These are phyloP conservation scores for Colletotrichum sojae DNA, from an alignment of 2,329 filamentous ascomycete genomes.

Conservation along the genomic window DNA sequence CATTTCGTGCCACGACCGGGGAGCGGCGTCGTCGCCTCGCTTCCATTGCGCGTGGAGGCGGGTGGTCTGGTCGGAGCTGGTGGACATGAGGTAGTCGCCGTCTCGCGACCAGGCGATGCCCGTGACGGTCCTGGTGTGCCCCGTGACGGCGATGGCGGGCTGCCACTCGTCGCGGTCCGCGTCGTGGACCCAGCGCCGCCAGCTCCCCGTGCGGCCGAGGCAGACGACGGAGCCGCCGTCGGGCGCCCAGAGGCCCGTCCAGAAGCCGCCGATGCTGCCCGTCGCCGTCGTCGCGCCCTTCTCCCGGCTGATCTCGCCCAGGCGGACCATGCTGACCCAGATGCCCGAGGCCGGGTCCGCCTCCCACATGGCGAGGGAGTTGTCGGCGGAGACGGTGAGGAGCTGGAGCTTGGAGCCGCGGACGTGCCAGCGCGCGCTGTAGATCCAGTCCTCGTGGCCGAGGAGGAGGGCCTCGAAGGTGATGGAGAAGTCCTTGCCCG, in stretches of 20 bases:
- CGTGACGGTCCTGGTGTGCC: slow-evolving; percentile 86
- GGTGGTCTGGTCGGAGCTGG: slow-evolving; percentile 93
- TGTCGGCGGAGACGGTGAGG: slow-evolving; percentile 93
- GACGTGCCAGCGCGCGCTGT: slow-evolving; percentile 83
- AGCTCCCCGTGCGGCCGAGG: slow-evolving; percentile 91
- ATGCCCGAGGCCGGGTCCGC: slow-evolving; percentile 86
- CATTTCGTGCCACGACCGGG: slow-evolving; percentile 91
- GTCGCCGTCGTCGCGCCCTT: slow-evolving; percentile 98
- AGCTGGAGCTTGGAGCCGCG: slow-evolving; percentile 74
- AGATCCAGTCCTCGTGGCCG: slow-evolving; percentile 99
- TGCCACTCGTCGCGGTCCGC: slow-evolving; percentile 76
- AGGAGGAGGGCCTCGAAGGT: slow-evolving; percentile 95
- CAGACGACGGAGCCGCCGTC: slow-evolving; percentile 82
- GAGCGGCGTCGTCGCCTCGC: slow-evolving; percentile 48
- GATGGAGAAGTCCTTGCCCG: slow-evolving; percentile 77
- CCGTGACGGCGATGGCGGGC: slow-evolving; percentile 82
- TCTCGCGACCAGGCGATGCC: slow-evolving; percentile 87
- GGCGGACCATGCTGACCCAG: slow-evolving; percentile 87
- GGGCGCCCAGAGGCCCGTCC: slow-evolving; percentile 94
- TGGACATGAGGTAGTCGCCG: slow-evolving; percentile 89
- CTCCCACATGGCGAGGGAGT: slow-evolving; percentile 94
- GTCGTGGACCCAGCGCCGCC: slow-evolving; percentile 86
- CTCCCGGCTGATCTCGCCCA: slow-evolving; percentile 94
- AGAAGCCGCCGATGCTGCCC: slow-evolving; percentile 95
- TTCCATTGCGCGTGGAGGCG: slow-evolving; percentile 88